Base-by-base conservation (phyloP, 1,284 basidiomycete species). In the Apiotrichum domesticum region DNA sequence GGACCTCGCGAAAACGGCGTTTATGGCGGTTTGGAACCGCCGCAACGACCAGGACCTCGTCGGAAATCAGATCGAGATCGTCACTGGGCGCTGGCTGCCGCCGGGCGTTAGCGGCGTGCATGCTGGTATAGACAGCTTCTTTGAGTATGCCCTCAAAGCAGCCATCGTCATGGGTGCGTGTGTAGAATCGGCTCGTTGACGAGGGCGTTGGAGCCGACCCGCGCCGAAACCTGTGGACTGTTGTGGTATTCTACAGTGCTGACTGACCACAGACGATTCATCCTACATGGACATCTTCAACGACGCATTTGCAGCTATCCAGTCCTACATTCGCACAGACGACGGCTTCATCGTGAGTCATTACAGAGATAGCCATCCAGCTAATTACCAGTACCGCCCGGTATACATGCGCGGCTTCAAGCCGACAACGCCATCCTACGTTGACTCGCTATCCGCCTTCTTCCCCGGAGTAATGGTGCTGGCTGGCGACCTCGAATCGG, bases 91-190 rank as follows among this genome's bases (percentile, higher is more conserved):
- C 35, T 75, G 73, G 72, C 64, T 81, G 29, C 77, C 80, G 47
- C 88, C 88, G 32, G 87, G 89, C 62, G 73, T 87, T 5, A 86
- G 85, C 37, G 84, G 87, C 4, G 87, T 93, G 39, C 92, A 93
- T 34, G 93, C 93, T 11, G 93, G 93, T 1, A 86, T 94, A 51
- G 92, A 96, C 72, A 92, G 89, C 8, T 95, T 93, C 72, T 93
- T 87, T 70, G 93, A 97, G 75, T 95, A 93, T 71, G 90, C 73
- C 0, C 58, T 79, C 46, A 78, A 77, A 63, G 77, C 75, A 40
- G 94, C 92, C 66, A 86, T 96, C 46, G 72, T 95, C 70, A 89
- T 89, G 62, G 88, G 90, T 90, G 65, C 46, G 82, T 79, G 37
- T 7, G 21, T 21, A 21, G 21, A 21, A 21, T 21, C 21, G 21